A percentile compares a stretch with the other conserved stretches of the same genome.
phyloP scores from a whole-genome alignment of 129 eudicot species.

The Flaveria robusta region DNA sequence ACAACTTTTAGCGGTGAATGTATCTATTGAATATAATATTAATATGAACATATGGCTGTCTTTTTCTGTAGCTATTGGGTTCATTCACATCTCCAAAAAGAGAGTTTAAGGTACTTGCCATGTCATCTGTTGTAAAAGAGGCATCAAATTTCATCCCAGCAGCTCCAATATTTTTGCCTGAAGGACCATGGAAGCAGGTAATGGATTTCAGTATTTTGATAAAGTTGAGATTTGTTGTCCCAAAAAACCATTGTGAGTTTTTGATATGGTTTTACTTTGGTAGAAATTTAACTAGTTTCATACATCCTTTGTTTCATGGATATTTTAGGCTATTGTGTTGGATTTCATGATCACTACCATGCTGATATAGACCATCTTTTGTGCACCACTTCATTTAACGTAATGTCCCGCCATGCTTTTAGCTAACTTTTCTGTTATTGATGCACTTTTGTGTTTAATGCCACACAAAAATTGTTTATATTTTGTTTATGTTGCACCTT shows the following conservation, averaged over 20 bases:
- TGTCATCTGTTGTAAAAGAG: constrained; percentile 44
- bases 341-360: neutral
- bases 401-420: neutral
- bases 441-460: neutral
- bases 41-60: neutral
- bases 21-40: neutral
- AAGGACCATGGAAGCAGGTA: constrained; percentile 96
- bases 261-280: neutral
- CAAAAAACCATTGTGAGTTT: neutral
- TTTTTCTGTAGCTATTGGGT: constrained; percentile 38
- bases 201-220: constrained; percentile 11
- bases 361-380: neutral
- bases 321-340: neutral
- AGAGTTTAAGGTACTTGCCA: constrained; percentile 40
- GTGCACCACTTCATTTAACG: neutral
- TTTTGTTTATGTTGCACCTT: neutral
- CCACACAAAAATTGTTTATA: neutral
- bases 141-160: constrained; percentile 65
- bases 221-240: neutral
- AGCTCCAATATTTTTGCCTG: constrained; percentile 86
- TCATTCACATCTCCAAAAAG: constrained; percentile 31
- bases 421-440: neutral
- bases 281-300: neutral
- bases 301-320: neutral
- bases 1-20: neutral